Conservation (phyloP, 2,329 filamentous ascomycete species). For the Diaporthe citriasiana region DNA sequence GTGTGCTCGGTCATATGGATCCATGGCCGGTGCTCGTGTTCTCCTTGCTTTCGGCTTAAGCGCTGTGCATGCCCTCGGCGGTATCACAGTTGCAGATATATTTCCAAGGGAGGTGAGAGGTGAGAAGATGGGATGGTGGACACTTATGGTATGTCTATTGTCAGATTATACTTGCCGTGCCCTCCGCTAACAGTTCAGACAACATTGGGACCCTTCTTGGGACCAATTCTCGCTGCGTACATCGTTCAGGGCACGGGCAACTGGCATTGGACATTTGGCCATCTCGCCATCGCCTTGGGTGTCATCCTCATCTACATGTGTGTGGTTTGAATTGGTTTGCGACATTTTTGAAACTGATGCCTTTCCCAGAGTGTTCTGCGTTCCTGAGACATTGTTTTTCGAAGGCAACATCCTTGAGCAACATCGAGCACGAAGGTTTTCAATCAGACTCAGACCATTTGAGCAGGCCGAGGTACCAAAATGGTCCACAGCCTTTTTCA, state of each 20-base stretch:
- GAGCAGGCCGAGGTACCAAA: not conserved
- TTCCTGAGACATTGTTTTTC: not conserved
- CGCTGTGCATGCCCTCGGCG: not conserved
- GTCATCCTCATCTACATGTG: not conserved
- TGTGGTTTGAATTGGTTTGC: not conserved
- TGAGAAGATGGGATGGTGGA: slow-evolving; percentile 13
- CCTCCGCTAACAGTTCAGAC: not conserved
- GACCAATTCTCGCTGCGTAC: not conserved
- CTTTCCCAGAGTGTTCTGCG: not conserved
- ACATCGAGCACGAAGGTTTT: not conserved
- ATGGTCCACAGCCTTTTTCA: not conserved
- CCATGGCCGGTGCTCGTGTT: slow-evolving; percentile 12
- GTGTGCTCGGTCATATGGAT: not conserved
- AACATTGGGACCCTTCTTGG: not conserved
- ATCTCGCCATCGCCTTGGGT: not conserved
- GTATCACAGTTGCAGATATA: not conserved
- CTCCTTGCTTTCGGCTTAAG: slow-evolving; percentile 1
- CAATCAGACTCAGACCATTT: not conserved
- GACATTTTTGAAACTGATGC: no score
- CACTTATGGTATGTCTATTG: not conserved
- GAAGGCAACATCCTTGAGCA: not conserved
- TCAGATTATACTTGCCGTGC: accelerated
- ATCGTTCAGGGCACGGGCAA: not conserved
- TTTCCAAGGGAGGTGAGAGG: not conserved
- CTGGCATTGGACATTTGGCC: slow-evolving; percentile 8